Conservation (phyloP, 1,284 basidiomycete genomes). For the Coniferiporia sulphurascens region DNA sequence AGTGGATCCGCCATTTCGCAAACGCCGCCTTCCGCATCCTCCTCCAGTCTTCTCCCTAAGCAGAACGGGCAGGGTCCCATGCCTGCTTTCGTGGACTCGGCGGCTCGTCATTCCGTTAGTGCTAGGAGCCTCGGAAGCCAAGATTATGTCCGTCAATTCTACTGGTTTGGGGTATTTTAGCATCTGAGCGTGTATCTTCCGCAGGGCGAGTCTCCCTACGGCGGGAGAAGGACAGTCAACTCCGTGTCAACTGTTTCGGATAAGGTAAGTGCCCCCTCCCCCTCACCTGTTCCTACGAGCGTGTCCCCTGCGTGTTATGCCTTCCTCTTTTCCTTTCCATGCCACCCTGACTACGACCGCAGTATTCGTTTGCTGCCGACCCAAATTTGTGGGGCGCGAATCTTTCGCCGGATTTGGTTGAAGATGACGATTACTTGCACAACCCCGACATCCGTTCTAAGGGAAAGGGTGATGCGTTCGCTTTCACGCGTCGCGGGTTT, state of each 20-base stretch:
- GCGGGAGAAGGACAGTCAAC: constrained; percentile 2
- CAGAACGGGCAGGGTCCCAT: constrained; percentile 4
- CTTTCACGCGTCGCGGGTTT: constrained; percentile 47
- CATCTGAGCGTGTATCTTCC: background rate
- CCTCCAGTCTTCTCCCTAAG: constrained; percentile 3
- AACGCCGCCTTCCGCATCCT: constrained; percentile 2
- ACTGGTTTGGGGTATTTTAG: background rate
- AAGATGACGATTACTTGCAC: constrained; percentile 35
- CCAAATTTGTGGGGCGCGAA: constrained; percentile 17
- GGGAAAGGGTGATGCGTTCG: constrained; percentile 30
- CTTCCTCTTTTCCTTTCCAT: background rate
- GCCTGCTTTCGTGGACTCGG: constrained; percentile 9
- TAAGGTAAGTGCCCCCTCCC: constrained; percentile 4
- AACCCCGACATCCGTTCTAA: constrained; percentile 38
- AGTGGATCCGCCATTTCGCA: background rate
- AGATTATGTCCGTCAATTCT: constrained; percentile 6
- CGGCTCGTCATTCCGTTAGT: constrained; percentile 5
- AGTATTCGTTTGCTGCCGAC: constrained; percentile 19
- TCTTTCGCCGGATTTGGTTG: constrained; percentile 17
- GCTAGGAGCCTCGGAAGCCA: constrained; percentile 10
- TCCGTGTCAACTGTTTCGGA: constrained; percentile 14
- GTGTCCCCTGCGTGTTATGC: background rate
- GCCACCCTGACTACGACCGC: background rate
- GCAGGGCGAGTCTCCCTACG: constrained; percentile 13
- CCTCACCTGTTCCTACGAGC: background rate